Evolutionary conservation across 2,329 filamentous ascomycete genomes (phyloP), one percentile per base, ranked within the genome.

Genomic region (Stachybotrys chlorohalonatus): DNA sequence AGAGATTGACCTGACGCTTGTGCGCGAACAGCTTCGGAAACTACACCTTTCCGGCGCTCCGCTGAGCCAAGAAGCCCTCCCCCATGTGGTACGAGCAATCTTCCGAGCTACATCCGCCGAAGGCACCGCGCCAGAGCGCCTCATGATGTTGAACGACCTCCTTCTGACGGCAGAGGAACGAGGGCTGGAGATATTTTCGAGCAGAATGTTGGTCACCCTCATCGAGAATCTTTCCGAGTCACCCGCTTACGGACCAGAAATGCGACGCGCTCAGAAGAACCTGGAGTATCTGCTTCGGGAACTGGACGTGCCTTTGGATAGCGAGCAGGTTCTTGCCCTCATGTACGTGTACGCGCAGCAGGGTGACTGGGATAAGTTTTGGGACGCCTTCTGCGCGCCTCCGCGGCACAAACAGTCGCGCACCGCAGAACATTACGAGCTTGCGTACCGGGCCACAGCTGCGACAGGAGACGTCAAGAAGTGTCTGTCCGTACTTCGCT

Each of bases 361-460:
- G 56, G 62, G 65, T 16, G 70, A 83, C 59, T 85, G 82, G 75
- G 65, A 75, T 15, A 70, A 72, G 6, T 82, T 88, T 62, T 87
- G 82, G 83, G 73, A 81, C 17, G 63, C 76, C 9, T 89, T 85
- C 75, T 76, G 77, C 54, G 73, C 76, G 54, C 75, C 81, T 5
- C 69, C 83, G 13, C 73, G 78, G 47, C 76, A 78, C 59, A 68
- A 75, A 46, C 63, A 67, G 8, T 61, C 73, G 1, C 79, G 85
- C 17, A 76, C 78, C 0, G 62, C 71, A n/a, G 64, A 65, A 15
- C 72, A 86, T 58, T 89, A 89, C 63, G 66, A 70, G 4, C 69
- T 77, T 39, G 69, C 84, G 31, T 86, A 82, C 63, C 59, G 66
- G 13, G 63, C 72, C 31, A 73, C 84, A 53, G 75, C 78, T 1